Base-by-base conservation (phyloP, 2,329 filamentous ascomycete genomes). In the Fonsecaea monophora region DNA sequence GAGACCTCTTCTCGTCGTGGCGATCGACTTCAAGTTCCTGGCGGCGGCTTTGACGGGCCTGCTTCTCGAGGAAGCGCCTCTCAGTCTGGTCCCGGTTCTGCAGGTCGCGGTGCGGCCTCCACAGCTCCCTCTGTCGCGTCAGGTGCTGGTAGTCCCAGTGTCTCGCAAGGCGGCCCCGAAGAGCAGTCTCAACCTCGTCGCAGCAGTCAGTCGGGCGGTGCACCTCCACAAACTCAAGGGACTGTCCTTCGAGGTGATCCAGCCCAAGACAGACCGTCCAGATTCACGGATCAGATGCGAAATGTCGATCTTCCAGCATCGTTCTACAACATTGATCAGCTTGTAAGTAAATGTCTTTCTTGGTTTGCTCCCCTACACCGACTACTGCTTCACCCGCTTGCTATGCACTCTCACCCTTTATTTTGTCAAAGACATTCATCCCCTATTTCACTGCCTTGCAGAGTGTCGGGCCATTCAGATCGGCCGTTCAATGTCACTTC, bases 1-100 rank as follows among this genome's bases (percentile, higher is more conserved):
- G 79, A 81, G 63, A 66, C 66, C 15, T 53, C 68, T 13, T 68
- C 66, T 45, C 68, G 68, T 37, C 68, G 68, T 58, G 68, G 68
- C 50, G 62, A 65, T 48, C 64, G 65, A 15, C 64, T 57, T 5
- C 66, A 66, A 42, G 54, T 55, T 30, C 57, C 65, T 15, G 37
- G 58, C 32, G 68, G 68, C 60, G 68, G 63, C 18, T 72, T 72
- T 53, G 72, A 74, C 64, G 71, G 72, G 61, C 71, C 72, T 64
- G 71, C 70, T 53, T 70, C 71, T 60, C 65, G 70, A 57, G 71
- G 71, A 40, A 66, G 64, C 48, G 70, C 64, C 13, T 71, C 71
- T 10, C 68, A 61, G 15, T 72, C 72, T 25, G 67, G 61, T 60
- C 60, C 62, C 8, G 64, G 60, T 21, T 59, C 66, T 38, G 65